Percentiles rank a stretch among this genome's conserved stretches.
These are phyloP conservation scores for Oryza glumipatula DNA, from an alignment of 176 grass and related monocot species.

Conservation along the genomic window DNA sequence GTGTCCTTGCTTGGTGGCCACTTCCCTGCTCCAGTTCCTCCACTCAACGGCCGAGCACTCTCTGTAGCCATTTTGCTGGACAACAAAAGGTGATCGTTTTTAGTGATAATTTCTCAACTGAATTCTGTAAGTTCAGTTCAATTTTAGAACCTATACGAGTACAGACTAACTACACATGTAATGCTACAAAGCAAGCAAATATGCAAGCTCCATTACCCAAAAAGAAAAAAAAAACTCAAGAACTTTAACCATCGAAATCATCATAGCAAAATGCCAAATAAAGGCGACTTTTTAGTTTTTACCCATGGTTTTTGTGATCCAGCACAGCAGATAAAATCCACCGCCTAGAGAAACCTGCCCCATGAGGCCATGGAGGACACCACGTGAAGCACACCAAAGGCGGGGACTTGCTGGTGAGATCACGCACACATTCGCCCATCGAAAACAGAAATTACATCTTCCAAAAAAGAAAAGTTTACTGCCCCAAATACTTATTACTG, in stretches of 20 bases:
- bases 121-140: conserved; percentile 1
- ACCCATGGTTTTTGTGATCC: neutral
- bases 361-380: neutral
- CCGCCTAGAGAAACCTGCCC: neutral
- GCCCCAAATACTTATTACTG: neutral
- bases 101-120: conserved; percentile 15
- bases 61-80: conserved; percentile 74
- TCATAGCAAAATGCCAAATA: neutral
- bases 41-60: conserved; percentile 59
- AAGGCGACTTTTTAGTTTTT: conserved; percentile 4
- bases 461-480: neutral
- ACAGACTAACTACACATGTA: neutral
- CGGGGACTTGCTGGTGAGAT: neutral
- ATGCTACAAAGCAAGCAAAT: neutral
- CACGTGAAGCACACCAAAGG: neutral
- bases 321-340: neutral
- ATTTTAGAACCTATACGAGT: neutral
- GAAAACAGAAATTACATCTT: neutral
- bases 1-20: conserved; percentile 59
- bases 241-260: neutral
- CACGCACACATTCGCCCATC: neutral
- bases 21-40: conserved; percentile 45
- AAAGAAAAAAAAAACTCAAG: neutral
- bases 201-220: conserved; percentile 1
- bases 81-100: conserved; percentile 15